Evolutionary conservation across 2,329 filamentous ascomycete species (phyloP).

Genomic region (Cytospora piceicola): DNA sequence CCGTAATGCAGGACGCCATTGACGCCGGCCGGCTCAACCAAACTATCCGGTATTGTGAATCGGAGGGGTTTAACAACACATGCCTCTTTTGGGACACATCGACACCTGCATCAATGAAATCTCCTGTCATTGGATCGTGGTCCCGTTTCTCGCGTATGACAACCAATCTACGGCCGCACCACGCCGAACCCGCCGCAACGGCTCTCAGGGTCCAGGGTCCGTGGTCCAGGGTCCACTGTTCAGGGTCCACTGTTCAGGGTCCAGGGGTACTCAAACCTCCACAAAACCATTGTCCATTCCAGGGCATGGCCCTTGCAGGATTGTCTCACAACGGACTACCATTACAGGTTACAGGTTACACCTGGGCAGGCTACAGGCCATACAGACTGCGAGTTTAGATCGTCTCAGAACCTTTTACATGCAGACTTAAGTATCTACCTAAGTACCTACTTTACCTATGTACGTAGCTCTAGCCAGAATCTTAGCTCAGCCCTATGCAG

Average conservation of each 20-base stretch:
- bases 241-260: too few species aligned
- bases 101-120: neutral
- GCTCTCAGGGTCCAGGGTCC: constrained; percentile 1
- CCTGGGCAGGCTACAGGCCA: neutral
- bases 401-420: constrained; percentile 5
- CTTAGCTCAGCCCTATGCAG: constrained; percentile 26
- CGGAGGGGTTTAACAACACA: neutral
- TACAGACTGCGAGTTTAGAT: too few species aligned
- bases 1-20: neutral
- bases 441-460: too few species aligned
- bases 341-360: neutral
- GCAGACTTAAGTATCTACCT: too few species aligned
- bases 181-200: neutral
- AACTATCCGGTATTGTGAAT: neutral
- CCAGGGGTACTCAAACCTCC: neutral
- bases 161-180: constrained; percentile 3
- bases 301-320: constrained; percentile 16
- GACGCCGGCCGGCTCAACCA: neutral
- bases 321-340: constrained; percentile 6
- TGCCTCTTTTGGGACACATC: neutral
- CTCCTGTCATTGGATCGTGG: neutral
- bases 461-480: constrained; percentile 4
- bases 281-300: neutral
- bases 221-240: too few species aligned
- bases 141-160: neutral